Conservation (phyloP, 2,329 filamentous ascomycete genomes). For the Cladosporium sphaerospermum region DNA sequence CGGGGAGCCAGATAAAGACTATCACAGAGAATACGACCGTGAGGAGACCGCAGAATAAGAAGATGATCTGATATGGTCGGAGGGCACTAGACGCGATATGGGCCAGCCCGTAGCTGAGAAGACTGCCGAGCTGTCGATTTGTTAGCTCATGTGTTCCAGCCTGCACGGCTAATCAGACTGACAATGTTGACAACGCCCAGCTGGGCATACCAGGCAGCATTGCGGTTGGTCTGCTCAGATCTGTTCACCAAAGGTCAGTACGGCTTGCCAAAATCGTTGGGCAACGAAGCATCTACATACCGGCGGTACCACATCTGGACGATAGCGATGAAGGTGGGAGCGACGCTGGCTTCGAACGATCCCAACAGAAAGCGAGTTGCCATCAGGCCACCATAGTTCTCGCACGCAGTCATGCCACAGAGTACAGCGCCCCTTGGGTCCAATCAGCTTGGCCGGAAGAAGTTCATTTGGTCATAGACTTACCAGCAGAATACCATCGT, state of each 20-base stretch:
- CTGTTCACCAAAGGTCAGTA: no score
- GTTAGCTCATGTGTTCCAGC: background rate
- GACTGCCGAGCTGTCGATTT: slow-evolving; percentile 19
- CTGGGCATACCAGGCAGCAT: slow-evolving; percentile 27
- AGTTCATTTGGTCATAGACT: background rate
- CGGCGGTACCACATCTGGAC: slow-evolving; percentile 25
- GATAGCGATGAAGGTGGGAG: slow-evolving; percentile 25
- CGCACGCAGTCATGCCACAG: slow-evolving; percentile 47
- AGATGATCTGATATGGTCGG: slow-evolving; percentile 19
- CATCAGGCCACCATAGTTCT: slow-evolving; percentile 46
- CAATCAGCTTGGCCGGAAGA: background rate
- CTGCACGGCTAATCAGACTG: background rate
- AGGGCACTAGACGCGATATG: slow-evolving; percentile 21
- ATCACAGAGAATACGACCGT: slow-evolving; percentile 47
- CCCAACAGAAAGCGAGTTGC: slow-evolving; percentile 52
- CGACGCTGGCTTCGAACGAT: slow-evolving; percentile 45
- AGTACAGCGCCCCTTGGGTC: slow-evolving; percentile 38
- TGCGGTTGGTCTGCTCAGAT: slow-evolving; percentile 24
- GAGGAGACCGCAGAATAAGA: slow-evolving; percentile 29
- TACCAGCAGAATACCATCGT: slow-evolving; percentile 45
- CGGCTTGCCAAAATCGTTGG: no score
- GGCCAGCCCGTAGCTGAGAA: slow-evolving; percentile 24
- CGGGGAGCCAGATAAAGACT: slow-evolving; percentile 56
- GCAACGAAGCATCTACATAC: background rate
- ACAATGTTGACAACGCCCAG: slow-evolving; percentile 25